Base-by-base conservation (phyloP, 257 asterid genomes). In the Ilex asprella region DNA sequence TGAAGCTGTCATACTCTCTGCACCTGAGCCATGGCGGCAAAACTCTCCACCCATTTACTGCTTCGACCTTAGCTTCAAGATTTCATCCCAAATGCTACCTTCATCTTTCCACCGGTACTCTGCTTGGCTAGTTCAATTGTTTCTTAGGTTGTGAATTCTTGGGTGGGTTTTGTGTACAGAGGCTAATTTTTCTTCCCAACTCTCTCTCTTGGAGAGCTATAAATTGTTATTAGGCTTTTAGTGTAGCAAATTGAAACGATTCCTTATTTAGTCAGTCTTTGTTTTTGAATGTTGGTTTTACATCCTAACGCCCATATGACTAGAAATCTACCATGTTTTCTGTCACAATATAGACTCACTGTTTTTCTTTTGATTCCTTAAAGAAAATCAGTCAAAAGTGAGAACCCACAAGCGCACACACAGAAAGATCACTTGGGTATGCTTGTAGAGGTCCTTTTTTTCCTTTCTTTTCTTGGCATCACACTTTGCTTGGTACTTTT, bases 1-100 rank as follows among this genome's bases (percentile, higher is more conserved):
- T 78, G 58, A 79, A 81, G 72, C 77, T 79, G 53, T 82, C 86
- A 63, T 72, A 62, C 76, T 64, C 85, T 47, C 67, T 70, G 35
- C 77, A 67, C 49, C 62, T 60, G 70, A 68, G 65, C 61, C 66
- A 68, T 70, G 76, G 70, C 64, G 76, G 77, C 57, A 71, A 75
- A 47, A 67, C 67, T 58, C 6, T 72, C 30, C 58, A 66, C 64
- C 70, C 76, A n/a, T 73, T 81, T 54, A 73, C 84, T 27, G 31
- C 66, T 63, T 76, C 91, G 27, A 21, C 27, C 27, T 21, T 21
- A 21, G 27, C 1, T 21, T 21, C 41, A 68, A 29, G 51, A 30
- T 62, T 63, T 67, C 62, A 52, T 10, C 59, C 67, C 44, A 78
- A 66, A 52, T 72, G 71, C 67, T 57, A n/a, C 62, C 66, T 66